A percentile compares a stretch with the other conserved stretches of the same genome.
These are phyloP conservation scores for Plasmodium fragile DNA, from an alignment of 169 alveolate species.

Conservation along the genomic window DNA sequence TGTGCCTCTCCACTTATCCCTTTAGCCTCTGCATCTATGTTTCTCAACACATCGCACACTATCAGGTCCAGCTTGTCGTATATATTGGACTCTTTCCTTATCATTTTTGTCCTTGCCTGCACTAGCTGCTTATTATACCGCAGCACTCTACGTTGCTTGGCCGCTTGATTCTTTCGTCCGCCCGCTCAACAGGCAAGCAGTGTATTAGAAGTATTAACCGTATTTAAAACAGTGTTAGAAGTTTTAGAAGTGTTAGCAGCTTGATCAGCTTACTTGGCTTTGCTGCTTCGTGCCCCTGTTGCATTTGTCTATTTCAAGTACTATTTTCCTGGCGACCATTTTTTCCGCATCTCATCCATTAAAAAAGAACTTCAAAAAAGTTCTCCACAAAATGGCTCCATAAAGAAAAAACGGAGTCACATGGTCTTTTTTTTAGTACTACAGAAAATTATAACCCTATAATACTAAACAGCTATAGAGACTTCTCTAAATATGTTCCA, in stretches of 20 bases:
- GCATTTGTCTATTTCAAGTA: neutral
- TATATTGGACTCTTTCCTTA: neutral
- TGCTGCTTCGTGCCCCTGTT: neutral
- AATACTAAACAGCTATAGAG: neutral
- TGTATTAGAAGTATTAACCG: neutral
- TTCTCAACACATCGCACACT: slow-evolving; percentile 39
- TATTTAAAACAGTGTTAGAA: too few relatives aligned
- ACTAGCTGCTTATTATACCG: neutral
- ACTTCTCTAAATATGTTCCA: neutral
- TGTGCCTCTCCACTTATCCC: slow-evolving; percentile 12
- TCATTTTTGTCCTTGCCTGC: slow-evolving; percentile 12
- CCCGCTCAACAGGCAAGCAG: neutral
- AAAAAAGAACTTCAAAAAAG: slow-evolving; percentile 1
- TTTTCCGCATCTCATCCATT: neutral
- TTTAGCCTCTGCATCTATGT: slow-evolving; percentile 40
- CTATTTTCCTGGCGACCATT: neutral
- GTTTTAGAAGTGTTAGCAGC: neutral
- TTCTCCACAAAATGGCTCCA: neutral
- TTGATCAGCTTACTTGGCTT: neutral
- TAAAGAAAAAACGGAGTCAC: slow-evolving; percentile 15
- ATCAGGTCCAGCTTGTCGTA: slow-evolving; percentile 39
- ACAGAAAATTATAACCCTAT: neutral
- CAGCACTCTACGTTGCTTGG: neutral
- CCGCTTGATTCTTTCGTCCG: neutral
- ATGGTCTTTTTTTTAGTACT: neutral